Percentiles rank a stretch among this genome's conserved stretches.
phyloP scores from a whole-genome alignment of 352 stramenopile genomes.

The Stramenopiles sp. region DNA sequence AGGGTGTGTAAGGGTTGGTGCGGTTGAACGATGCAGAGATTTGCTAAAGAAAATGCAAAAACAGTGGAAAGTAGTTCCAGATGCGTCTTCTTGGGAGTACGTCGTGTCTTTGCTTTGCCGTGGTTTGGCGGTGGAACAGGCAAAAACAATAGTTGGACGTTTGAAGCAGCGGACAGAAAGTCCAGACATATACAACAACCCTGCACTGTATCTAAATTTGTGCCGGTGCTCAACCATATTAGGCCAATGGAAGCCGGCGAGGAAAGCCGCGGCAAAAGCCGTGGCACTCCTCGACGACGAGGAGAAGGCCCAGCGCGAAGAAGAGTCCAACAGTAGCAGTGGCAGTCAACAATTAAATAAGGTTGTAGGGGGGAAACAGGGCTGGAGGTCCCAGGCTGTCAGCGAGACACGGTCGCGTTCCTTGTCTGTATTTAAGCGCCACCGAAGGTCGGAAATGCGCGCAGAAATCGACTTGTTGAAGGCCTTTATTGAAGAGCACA shows the following conservation, averaged over 20 bases:
- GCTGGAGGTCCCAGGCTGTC: not conserved
- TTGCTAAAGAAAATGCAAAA: constrained; percentile 15
- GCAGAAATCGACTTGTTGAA: not conserved
- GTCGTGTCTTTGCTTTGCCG: constrained; percentile 17
- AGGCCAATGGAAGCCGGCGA: constrained; percentile 9
- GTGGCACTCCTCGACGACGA: not conserved
- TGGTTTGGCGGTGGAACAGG: constrained; percentile 19
- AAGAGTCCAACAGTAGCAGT: not conserved
- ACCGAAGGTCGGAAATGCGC: not conserved
- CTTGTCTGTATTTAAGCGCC: not conserved
- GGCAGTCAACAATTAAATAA: not conserved
- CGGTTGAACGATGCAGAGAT: constrained; percentile 5
- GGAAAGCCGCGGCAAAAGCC: constrained; percentile 18
- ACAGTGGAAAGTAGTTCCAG: constrained; percentile 18
- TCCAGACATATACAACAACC: constrained; percentile 7
- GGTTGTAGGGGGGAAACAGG: not conserved
- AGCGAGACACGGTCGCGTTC: not conserved
- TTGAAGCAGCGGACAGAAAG: not conserved
- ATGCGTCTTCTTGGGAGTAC: constrained; percentile 21
- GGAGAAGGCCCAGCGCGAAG: not conserved
- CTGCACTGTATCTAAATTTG: constrained; percentile 14
- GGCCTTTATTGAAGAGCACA: not conserved
- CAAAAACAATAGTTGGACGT: constrained; percentile 15
- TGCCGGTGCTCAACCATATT: constrained; percentile 15
- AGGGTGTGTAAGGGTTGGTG: constrained; percentile 17